Conservation (phyloP, 2,329 filamentous ascomycete species). For the Neofusicoccum laricinum region DNA sequence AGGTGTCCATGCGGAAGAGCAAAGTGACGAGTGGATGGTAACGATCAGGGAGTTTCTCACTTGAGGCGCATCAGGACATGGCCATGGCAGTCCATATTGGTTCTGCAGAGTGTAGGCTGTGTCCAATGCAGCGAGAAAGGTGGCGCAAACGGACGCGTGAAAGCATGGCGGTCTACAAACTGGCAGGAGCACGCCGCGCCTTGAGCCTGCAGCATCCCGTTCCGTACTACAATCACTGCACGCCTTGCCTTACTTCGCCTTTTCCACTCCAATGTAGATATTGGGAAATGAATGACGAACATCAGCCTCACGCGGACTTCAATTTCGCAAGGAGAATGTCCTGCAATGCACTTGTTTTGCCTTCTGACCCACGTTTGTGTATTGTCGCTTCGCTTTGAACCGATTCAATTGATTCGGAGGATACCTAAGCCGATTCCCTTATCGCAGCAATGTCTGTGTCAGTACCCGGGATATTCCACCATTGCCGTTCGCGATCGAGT, state of each 20-base stretch:
- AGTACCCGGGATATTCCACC: conserved; percentile 14
- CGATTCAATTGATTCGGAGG: conserved; percentile 16
- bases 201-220: not conserved
- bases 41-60: not conserved
- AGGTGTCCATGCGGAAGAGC: not conserved
- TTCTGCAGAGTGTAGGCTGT: not conserved
- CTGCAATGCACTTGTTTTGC: not conserved
- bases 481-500: conserved; percentile 10
- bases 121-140: not conserved
- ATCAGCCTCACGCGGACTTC: not conserved
- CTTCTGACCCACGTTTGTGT: not conserved
- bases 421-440: conserved; percentile 15
- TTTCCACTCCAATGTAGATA: not conserved
- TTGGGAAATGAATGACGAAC: too few species aligned
- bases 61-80: not conserved
- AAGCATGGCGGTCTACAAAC: too few species aligned
- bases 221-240: not conserved
- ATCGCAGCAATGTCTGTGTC: conserved; percentile 13
- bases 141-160: not conserved
- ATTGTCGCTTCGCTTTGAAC: not conserved
- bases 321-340: not conserved
- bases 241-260: not conserved
- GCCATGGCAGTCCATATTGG: too few species aligned
- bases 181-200: not conserved
- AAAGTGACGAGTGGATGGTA: not conserved